Evolutionary conservation across 176 grass and related monocot species (phyloP), one percentile per base, ranked within the genome.

Genomic region (Ampelocalamus luodianensis): DNA sequence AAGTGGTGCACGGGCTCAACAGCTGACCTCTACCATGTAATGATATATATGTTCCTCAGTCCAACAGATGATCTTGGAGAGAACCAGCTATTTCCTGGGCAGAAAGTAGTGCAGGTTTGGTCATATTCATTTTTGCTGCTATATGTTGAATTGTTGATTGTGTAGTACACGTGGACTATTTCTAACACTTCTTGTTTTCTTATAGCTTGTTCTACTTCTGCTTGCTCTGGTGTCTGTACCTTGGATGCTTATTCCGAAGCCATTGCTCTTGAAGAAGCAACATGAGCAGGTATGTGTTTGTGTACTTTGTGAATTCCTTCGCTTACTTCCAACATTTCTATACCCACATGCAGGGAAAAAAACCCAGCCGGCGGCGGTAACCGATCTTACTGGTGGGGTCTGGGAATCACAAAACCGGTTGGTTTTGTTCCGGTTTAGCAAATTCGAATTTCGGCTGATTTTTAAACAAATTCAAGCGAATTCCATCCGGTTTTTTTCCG

Each of bases 241-340:
- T 69, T 98, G 96, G 96, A 98, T 98, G 96, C 45, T 98, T 77
- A 75, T 98, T 86, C 96, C 96, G 50, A 98, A 95, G 66, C 96
- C 96, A 54, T 23, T 98, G 38, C 51, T 95, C 40, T 66, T 95
- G 55, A 95, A 93, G 89, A 98, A 69, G 86, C 93, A 98, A 83
- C 89, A 98, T 61, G 71, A 93, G 43, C 90, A 90, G 70, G 96
- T 93, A 88, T 63, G 51, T 34, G 1, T 51, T 72, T 82, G 39
- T 3, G 29, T 27, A 50, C 53, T 72, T 60, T 86, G 6, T 45
- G 22, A 18, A 48, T 48, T 48, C 45, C 12, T 48, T 48, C 12
- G 45, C 11, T 48, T 2, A 34, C 23, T 16, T 61, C 38, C 24
- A 10, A 72, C 53, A 42, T 82, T 58, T 58, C 13, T 71, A 46